A percentile compares a stretch with the other conserved stretches of the same genome.
Evolutionary conservation across 176 grass and related monocot species (phyloP).

Genomic region (Ensete glaucum): DNA sequence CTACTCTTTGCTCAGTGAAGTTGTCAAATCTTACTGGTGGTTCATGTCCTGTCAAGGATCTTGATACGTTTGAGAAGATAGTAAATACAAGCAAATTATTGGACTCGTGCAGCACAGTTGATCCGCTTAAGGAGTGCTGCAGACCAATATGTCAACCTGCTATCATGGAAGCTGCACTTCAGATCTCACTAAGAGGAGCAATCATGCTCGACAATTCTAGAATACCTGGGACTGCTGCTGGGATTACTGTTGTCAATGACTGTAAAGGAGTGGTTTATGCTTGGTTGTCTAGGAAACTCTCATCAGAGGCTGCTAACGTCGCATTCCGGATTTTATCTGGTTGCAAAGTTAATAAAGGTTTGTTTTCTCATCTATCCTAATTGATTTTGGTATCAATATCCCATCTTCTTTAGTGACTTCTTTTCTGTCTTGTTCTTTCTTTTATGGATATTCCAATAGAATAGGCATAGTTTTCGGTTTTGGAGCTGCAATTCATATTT

Average conservation of each 20-base stretch:
- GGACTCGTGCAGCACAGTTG: constrained; percentile 70
- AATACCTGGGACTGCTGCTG: constrained; percentile 45
- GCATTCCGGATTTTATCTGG: constrained; percentile 90
- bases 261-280: constrained; percentile 95
- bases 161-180: constrained; percentile 80
- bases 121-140: constrained; percentile 91
- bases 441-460: background rate
- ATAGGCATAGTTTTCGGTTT: background rate
- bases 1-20: constrained; percentile 65
- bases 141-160: constrained; percentile 84
- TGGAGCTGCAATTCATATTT: background rate
- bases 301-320: constrained; percentile 49
- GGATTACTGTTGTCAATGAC: constrained; percentile 67
- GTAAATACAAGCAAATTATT: constrained; percentile 85
- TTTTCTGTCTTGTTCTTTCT: background rate
- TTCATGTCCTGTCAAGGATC: constrained; percentile 88
- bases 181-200: constrained; percentile 55
- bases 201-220: constrained; percentile 59
- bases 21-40: constrained; percentile 72
- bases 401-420: background rate
- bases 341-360: constrained; percentile 99
- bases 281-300: constrained; percentile 76
- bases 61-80: constrained; percentile 61
- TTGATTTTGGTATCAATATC: constrained; percentile 3
- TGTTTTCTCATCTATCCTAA: background rate